Conservation (phyloP, 768 basidiomycete genomes). For the Suillus lakei region DNA sequence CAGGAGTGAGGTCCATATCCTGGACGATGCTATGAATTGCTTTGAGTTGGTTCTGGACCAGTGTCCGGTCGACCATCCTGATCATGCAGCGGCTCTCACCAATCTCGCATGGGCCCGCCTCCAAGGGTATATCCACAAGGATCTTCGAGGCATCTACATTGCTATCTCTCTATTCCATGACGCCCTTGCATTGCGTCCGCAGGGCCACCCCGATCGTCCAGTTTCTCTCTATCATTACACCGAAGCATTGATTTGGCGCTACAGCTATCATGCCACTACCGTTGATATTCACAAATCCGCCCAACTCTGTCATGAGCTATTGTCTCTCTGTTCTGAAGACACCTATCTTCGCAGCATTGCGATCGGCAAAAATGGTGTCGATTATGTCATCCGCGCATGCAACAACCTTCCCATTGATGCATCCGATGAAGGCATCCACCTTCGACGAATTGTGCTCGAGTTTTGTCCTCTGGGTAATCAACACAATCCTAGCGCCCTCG, state of each 20-base stretch:
- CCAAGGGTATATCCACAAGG: neutral
- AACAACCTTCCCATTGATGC: conserved; percentile 18
- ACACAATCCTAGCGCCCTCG: conserved; percentile 21
- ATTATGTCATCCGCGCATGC: conserved; percentile 23
- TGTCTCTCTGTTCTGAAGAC: conserved; percentile 16
- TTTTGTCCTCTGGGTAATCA: conserved; percentile 7
- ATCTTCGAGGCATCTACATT: conserved; percentile 22
- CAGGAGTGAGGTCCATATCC: neutral
- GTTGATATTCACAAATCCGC: neutral
- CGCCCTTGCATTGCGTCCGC: conserved; percentile 25
- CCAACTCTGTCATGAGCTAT: neutral
- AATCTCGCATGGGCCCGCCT: conserved; percentile 26
- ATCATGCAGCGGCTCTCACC: neutral
- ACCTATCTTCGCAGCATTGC: conserved; percentile 17
- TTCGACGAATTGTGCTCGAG: conserved; percentile 13
- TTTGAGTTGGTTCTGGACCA: neutral
- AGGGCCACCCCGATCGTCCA: conserved; percentile 24
- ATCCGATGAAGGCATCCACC: conserved; percentile 24
- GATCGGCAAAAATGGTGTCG: neutral
- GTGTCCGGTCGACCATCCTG: neutral
- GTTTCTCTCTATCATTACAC: conserved; percentile 23
- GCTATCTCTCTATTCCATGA: conserved; percentile 23
- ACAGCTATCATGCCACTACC: conserved; percentile 19
- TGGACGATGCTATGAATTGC: neutral
- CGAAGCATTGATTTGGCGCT: conserved; percentile 22